Base-by-base conservation (phyloP, 2,329 filamentous ascomycete species). In the Apiospora malaysiana region DNA sequence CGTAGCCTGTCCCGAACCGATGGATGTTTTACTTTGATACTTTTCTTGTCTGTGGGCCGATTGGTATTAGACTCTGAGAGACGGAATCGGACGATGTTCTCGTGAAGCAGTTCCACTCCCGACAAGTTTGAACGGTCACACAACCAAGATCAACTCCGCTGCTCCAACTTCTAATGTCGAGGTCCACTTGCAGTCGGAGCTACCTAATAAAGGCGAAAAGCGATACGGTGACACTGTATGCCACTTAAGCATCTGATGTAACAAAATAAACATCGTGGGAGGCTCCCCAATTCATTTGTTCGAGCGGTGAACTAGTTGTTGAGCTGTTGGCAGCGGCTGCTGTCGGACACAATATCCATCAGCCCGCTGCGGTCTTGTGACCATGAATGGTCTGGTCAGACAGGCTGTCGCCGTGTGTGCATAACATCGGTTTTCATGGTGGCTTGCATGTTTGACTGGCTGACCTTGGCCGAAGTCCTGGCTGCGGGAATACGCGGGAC, bases 131-230 rank as follows among this genome's bases (percentile, higher is more conserved):
- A 16, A 16, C 8, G 32, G 51, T 59, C 51, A 59, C 51, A 37
- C 27, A 37, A 37, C 16, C 51, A 37, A 37, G 27, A 59, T 32
- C 18, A 37, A 59, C 51, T 37, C 51, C 27, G 51, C 56, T 56
- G 32, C 9, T 63, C 56, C 56, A 40, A 40, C 32, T 51, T 18
- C n/a, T 7, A 45, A 45, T 12, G 42, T 21, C 56, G 40, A 63
- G 56, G 32, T 21, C 56, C 56, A 63, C 56, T 63, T 63, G 4
- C 56, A 40, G 56, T 63, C 56, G 56, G 56, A 40, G 32, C 56
- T 63, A 23, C 56, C 56, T 63, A 10, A 59, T n/a, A 40, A 63
- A 12, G 56, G 27, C 56, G 56, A 63, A 40, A 40, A 9, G 32
- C 56, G 49, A 56, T 40, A 63, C 21, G 16, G n/a, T 32, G 16